Conservation (phyloP, 176 grass and related monocot species). For the Leersia perrieri region DNA sequence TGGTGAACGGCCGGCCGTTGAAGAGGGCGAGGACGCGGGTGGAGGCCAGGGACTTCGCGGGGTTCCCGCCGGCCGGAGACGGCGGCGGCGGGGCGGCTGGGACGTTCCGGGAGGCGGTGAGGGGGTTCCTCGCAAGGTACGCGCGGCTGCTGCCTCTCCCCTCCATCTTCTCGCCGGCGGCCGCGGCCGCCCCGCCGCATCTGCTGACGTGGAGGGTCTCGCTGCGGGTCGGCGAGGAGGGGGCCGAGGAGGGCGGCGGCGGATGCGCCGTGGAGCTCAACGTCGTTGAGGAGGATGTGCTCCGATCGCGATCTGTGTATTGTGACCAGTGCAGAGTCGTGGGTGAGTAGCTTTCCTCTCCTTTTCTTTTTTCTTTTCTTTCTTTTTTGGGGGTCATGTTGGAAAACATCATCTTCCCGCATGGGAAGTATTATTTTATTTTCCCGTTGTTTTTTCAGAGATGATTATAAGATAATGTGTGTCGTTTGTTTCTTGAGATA, state of each 20-base stretch:
- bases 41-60: conserved; percentile 48
- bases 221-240: conserved; percentile 46
- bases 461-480: background rate
- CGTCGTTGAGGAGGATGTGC: conserved; percentile 90
- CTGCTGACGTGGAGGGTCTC: conserved; percentile 72
- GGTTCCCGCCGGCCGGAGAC: conserved; percentile 41
- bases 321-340: conserved; percentile 99
- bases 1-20: conserved; percentile 90
- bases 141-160: conserved; percentile 62
- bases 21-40: conserved; percentile 75
- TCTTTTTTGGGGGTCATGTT: no score
- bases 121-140: conserved; percentile 69
- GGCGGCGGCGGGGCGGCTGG: conserved; percentile 49
- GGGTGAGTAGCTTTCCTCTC: conserved; percentile 60
- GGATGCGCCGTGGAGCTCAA: conserved; percentile 60
- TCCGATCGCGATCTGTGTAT: conserved; percentile 84
- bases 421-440: background rate
- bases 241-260: conserved; percentile 27
- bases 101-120: conserved; percentile 73
- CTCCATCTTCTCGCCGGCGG: conserved; percentile 55
- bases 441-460: background rate
- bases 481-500: background rate
- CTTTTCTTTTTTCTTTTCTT: background rate
- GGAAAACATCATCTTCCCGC: background rate
- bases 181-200: conserved; percentile 55